Evolutionary conservation across 2,329 filamentous ascomycete species (phyloP).

Genomic region (Penicillium verrucosum): DNA sequence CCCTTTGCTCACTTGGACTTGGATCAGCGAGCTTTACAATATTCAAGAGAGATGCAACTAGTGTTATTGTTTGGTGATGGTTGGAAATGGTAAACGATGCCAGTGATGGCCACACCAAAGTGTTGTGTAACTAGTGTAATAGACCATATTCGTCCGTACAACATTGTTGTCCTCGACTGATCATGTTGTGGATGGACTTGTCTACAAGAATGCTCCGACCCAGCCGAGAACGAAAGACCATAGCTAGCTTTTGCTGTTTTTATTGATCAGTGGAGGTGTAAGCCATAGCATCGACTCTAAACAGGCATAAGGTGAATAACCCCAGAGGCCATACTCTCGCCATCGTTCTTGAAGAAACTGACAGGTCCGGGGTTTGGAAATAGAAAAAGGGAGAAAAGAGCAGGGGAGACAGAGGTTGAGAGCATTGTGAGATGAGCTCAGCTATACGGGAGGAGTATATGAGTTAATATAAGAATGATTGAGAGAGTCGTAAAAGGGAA

Average conservation of each 20-base stretch:
- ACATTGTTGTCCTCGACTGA: not conserved
- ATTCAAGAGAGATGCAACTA: not conserved
- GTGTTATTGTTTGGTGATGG: not conserved
- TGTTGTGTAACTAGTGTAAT: not conserved
- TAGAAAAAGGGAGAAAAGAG: not conserved
- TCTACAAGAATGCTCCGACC: not conserved
- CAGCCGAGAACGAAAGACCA: not conserved
- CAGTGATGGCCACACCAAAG: not conserved
- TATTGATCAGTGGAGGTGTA: not conserved
- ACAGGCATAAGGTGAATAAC: not conserved
- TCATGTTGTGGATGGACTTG: conserved; percentile 1
- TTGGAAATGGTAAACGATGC: not conserved
- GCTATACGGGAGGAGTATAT: not conserved
- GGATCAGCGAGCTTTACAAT: not conserved
- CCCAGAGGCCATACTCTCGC: not conserved
- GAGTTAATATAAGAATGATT: too few relatives aligned
- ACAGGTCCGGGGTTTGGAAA: not conserved
- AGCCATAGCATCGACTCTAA: not conserved
- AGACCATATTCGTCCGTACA: not conserved
- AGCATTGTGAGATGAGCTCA: not conserved
- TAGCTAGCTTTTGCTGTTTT: too few relatives aligned
- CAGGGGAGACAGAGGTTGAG: not conserved
- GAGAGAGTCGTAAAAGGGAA: too few relatives aligned
- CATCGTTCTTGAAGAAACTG: not conserved
- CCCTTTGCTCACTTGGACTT: not conserved